phyloP scores from a whole-genome alignment of 345 rosid genomes.

The Brassica rapa region DNA sequence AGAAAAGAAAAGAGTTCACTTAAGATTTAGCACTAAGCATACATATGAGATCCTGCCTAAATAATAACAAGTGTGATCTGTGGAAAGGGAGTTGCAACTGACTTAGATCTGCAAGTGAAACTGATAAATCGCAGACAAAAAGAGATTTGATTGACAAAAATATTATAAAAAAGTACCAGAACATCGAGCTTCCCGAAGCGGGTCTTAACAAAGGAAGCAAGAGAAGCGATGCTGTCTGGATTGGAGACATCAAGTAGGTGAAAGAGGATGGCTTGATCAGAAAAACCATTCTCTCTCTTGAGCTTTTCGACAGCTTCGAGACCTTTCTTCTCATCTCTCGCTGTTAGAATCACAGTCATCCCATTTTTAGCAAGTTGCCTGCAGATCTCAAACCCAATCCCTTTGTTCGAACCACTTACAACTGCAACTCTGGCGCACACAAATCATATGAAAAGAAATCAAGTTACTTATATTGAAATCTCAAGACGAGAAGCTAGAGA shows the following conservation, averaged over 20 bases:
- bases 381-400: slow-evolving; percentile 50
- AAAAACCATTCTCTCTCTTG: slow-evolving; percentile 34
- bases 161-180: slow-evolving; percentile 34
- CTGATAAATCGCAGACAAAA: not conserved
- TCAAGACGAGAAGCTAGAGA: not conserved
- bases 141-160: not conserved
- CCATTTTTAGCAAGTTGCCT: slow-evolving; percentile 46
- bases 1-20: not conserved
- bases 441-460: not conserved
- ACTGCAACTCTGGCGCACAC: slow-evolving; percentile 44
- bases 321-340: slow-evolving; percentile 50
- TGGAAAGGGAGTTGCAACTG: not conserved
- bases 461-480: too few relatives aligned
- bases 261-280: slow-evolving; percentile 41
- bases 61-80: not conserved
- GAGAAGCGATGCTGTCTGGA: slow-evolving; percentile 38
- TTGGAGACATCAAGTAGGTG: slow-evolving; percentile 59
- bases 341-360: slow-evolving; percentile 41
- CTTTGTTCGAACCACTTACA: slow-evolving; percentile 55
- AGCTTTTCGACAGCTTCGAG: slow-evolving; percentile 52
- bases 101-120: not conserved
- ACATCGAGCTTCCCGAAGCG: slow-evolving; percentile 56
- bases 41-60: not conserved
- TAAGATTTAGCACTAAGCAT: not conserved
- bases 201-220: slow-evolving; percentile 43